phyloP scores from a whole-genome alignment of 805 yeast species.

The Lipomyces sp. region DNA sequence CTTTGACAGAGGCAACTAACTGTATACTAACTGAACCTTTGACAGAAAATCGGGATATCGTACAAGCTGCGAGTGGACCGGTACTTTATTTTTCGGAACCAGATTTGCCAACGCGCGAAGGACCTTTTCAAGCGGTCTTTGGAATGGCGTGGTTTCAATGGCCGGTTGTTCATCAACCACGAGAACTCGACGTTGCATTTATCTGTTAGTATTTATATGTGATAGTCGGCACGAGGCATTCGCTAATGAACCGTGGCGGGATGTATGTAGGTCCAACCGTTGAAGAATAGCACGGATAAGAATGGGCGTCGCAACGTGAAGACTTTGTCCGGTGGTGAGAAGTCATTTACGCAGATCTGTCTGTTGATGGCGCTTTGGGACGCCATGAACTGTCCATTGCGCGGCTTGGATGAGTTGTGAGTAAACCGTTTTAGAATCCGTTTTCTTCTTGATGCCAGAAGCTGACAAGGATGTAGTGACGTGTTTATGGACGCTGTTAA shows the following conservation, averaged over 20 bases:
- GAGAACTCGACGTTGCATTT: slow-evolving; percentile 33
- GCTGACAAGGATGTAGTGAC: slow-evolving; percentile 44
- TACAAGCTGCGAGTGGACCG: slow-evolving; percentile 22
- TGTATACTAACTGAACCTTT: not conserved
- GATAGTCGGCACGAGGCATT: too few species aligned
- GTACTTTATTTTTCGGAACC: slow-evolving; percentile 25
- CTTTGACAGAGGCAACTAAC: too few species aligned
- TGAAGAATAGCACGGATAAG: slow-evolving; percentile 31
- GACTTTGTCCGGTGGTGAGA: slow-evolving; percentile 94
- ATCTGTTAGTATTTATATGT: slow-evolving; percentile 21
- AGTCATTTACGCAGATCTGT: slow-evolving; percentile 88
- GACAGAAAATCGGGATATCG: slow-evolving; percentile 10
- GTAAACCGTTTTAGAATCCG: not conserved
- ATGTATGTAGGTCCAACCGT: slow-evolving; percentile 10
- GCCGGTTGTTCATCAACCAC: slow-evolving; percentile 64
- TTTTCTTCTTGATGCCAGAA: not conserved
- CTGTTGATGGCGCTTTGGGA: slow-evolving; percentile 87
- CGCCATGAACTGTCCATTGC: slow-evolving; percentile 79
- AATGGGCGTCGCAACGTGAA: slow-evolving; percentile 64
- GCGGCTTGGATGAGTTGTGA: slow-evolving; percentile 83
- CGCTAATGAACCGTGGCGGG: too few species aligned
- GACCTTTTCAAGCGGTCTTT: slow-evolving; percentile 39
- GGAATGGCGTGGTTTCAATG: slow-evolving; percentile 64
- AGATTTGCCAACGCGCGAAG: slow-evolving; percentile 29
- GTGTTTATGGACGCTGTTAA: slow-evolving; percentile 96